A percentile compares a stretch with the other conserved stretches of the same genome.
These are phyloP conservation scores for Durotheca rogersii DNA, from an alignment of 495 filamentous ascomycete species.

Conservation along the genomic window DNA sequence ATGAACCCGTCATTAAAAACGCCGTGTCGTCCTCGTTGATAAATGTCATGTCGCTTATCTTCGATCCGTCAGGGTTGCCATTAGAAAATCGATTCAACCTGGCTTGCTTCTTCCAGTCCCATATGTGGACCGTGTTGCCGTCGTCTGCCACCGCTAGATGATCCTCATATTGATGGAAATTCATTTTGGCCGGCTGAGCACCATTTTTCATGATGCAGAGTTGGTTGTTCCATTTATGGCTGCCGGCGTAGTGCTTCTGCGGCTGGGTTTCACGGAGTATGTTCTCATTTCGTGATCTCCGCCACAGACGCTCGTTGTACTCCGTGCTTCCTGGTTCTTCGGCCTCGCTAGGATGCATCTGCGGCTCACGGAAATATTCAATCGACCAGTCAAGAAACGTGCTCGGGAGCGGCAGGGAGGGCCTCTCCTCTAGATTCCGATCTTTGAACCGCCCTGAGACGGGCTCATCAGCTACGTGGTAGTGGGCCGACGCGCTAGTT, in stretches of 20 bases:
- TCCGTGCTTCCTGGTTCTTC: constrained; percentile 97
- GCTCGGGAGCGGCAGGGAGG: constrained; percentile 72
- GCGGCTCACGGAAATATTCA: constrained; percentile 97
- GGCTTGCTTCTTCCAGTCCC: constrained; percentile 81
- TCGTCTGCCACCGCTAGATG: constrained; percentile 94
- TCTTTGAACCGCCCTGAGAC: constrained; percentile 69
- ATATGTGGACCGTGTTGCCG: constrained; percentile 82
- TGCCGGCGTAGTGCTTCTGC: constrained; percentile 82
- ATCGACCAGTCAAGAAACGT: constrained; percentile 93
- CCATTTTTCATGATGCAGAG: constrained; percentile 79
- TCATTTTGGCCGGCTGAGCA: constrained; percentile 85
- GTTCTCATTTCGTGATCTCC: constrained; percentile 85
- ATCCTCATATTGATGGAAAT: constrained; percentile 97
- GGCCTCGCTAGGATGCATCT: constrained; percentile 94
- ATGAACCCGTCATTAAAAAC: constrained; percentile 88
- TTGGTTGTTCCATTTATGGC: constrained; percentile 77
- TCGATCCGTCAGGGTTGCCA: constrained; percentile 84
- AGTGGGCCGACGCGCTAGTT: constrained; percentile 63
- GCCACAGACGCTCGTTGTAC: constrained; percentile 94
- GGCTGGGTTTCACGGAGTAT: constrained; percentile 91
- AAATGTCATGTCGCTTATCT: constrained; percentile 90
- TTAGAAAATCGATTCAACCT: constrained; percentile 87
- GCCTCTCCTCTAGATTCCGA: constrained; percentile 54
- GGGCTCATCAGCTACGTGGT: constrained; percentile 74
- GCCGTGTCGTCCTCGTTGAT: constrained; percentile 99